A percentile compares a stretch with the other conserved stretches of the same genome.
These are phyloP conservation scores for Aspergillus awamori DNA, from an alignment of 2,329 filamentous ascomycete species.

Conservation along the genomic window DNA sequence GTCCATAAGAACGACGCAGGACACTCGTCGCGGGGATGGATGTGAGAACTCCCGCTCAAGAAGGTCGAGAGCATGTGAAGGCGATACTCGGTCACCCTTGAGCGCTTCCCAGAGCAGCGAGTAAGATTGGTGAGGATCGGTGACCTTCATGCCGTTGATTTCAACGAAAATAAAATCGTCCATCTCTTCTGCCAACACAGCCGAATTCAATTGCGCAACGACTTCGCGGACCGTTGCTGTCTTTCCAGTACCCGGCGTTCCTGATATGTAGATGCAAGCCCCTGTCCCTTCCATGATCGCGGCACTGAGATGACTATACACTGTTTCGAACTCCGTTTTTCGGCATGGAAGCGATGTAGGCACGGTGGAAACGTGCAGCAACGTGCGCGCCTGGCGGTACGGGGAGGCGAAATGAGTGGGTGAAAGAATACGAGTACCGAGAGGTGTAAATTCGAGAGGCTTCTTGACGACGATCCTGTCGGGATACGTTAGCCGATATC, in stretches of 20 bases:
- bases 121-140: slow-evolving; percentile 95
- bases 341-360: slow-evolving; percentile 87
- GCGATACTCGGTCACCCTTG: slow-evolving; percentile 88
- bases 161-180: slow-evolving; percentile 99
- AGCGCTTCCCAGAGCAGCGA: slow-evolving; percentile 93
- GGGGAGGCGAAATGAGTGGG: slow-evolving; percentile 76
- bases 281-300: slow-evolving; percentile 93
- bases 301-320: slow-evolving; percentile 90
- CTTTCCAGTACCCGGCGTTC: slow-evolving; percentile 96
- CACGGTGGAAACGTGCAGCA: slow-evolving; percentile 91
- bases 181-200: slow-evolving; percentile 84
- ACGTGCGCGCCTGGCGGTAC: slow-evolving; percentile 85
- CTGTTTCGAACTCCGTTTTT: slow-evolving; percentile 85
- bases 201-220: slow-evolving; percentile 82
- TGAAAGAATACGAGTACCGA: slow-evolving; percentile 84
- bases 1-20: slow-evolving; percentile 97
- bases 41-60: slow-evolving; percentile 90
- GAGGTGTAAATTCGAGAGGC: slow-evolving; percentile 88
- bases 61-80: slow-evolving; percentile 86
- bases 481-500: slow-evolving; percentile 20
- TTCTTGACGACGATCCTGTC: slow-evolving; percentile 73
- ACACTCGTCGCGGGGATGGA: slow-evolving; percentile 85
- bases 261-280: slow-evolving; percentile 97
- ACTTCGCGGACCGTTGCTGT: slow-evolving; percentile 97
- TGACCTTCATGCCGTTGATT: slow-evolving; percentile 99